Base-by-base conservation (phyloP, 2,329 filamentous ascomycete species). In the Microdochium nivale region DNA sequence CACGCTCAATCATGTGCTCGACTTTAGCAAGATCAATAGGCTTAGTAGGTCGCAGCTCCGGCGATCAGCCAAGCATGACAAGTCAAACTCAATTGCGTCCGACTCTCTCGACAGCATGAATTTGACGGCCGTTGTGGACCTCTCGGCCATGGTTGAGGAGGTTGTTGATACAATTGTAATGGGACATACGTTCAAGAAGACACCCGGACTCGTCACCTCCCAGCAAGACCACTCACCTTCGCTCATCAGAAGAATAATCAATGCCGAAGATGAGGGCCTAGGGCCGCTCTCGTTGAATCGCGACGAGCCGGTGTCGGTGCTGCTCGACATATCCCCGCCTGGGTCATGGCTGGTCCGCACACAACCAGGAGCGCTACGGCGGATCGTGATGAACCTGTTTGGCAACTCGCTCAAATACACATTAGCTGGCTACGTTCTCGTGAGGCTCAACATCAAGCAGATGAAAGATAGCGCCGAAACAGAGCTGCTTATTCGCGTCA, bases 371-470 rank as follows among this genome's bases (percentile, higher is more conserved):
- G 69, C 68, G 1, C 58, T 72, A 8, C 65, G 70, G n/a, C 70
- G 79, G 8, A 75, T 84, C 47, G 71, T 84, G 48, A 82, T 83
- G 79, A 84, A 84, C 52, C 58, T 84, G 0, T 77, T 83, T 43
- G 78, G 78, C 9, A 85, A 85, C 57, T 74, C 81, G 0, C 69
- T 84, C 59, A 85, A 84, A 60, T 85, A 83, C 53, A 84, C 80
- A 0, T 68, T 71, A 2, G 60, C 65, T 1, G 80, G 80, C 3
- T 75, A 68, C 50, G 72, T 84, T 2, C 69, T 71, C 8, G 65
- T 80, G 16, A 63, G 62, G 0, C 55, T 70, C 0, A 54, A 55
- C 1, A 59, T 60, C 1, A 61, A 67, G 27, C 54, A 59, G 24
- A 55, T 55, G 25, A 30, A 52, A 4, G 52, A 61, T 11, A 52